Evolutionary conservation across 2,329 filamentous ascomycete species (phyloP).

Genomic region (Penicillium verrucosum): DNA sequence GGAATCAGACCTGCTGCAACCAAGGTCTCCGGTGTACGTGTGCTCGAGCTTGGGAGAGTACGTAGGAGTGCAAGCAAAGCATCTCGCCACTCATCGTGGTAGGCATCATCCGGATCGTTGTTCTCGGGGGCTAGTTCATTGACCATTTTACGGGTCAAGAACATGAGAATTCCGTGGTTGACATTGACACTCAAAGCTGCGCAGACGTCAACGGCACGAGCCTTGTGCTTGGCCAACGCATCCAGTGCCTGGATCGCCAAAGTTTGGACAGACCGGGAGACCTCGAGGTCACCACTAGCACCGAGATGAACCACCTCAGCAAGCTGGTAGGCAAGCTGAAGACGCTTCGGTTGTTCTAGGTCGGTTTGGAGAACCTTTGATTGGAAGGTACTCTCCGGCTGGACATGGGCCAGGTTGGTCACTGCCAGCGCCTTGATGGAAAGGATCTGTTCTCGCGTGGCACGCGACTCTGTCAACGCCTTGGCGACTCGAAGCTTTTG

Average conservation of each 20-base stretch:
- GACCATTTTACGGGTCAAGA: constrained; percentile 86
- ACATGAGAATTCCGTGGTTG: constrained; percentile 92
- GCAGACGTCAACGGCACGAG: constrained; percentile 75
- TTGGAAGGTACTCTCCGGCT: constrained; percentile 76
- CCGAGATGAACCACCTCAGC: constrained; percentile 87
- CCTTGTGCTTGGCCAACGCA: constrained; percentile 75
- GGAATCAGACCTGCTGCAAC: constrained; percentile 86
- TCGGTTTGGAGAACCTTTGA: constrained; percentile 85
- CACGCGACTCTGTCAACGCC: constrained; percentile 64
- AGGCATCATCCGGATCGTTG: constrained; percentile 58
- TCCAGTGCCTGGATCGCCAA: constrained; percentile 78
- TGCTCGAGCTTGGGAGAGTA: constrained; percentile 68
- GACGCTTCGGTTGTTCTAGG: constrained; percentile 79
- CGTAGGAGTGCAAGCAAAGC: constrained; percentile 84
- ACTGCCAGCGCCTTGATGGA: constrained; percentile 81
- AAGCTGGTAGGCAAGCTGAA: constrained; percentile 88
- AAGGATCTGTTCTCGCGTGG: constrained; percentile 71
- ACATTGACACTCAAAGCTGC: constrained; percentile 92
- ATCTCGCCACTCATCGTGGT: constrained; percentile 83
- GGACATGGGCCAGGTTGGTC: constrained; percentile 86
- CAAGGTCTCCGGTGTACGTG: constrained; percentile 75
- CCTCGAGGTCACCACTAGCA: constrained; percentile 61
- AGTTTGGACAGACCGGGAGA: constrained; percentile 76
- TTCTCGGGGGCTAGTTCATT: constrained; percentile 68
- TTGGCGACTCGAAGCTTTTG: constrained; percentile 80